These are phyloP conservation scores for Aureobasidium namibiae DNA, from an alignment of 2,329 filamentous ascomycete genomes.

Conservation along the genomic window DNA sequence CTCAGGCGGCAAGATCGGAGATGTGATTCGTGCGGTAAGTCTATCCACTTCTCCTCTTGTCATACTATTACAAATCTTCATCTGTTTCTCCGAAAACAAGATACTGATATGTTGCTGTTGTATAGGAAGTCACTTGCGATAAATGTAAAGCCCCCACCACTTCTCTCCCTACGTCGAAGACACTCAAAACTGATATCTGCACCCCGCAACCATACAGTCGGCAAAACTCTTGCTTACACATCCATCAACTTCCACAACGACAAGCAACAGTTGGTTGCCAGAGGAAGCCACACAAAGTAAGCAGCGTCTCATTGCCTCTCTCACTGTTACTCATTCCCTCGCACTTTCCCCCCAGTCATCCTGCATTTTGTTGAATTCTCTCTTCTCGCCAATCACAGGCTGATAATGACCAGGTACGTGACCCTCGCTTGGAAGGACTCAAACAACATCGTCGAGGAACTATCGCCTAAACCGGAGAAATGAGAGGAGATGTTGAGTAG, in stretches of 20 bases:
- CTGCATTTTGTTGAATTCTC: neutral
- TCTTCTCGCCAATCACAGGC: no score
- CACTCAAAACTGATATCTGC: neutral
- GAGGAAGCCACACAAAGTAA: slow-evolving; percentile 61
- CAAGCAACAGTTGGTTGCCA: slow-evolving; percentile 52
- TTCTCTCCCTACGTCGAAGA: rapidly evolving
- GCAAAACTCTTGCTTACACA: slow-evolving; percentile 58
- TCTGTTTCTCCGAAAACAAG: no score
- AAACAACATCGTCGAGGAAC: slow-evolving; percentile 52
- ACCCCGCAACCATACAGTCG: slow-evolving; percentile 42
- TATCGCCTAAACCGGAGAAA: slow-evolving; percentile 33
- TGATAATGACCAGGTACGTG: slow-evolving; percentile 38
- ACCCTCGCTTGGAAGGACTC: slow-evolving; percentile 54
- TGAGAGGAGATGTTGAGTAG: no score
- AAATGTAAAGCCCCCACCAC: slow-evolving; percentile 41
- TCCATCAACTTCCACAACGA: slow-evolving; percentile 53
- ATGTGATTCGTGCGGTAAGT: slow-evolving; percentile 46
- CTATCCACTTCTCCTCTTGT: slow-evolving; percentile 10
- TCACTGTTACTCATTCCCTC: neutral
- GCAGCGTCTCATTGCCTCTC: slow-evolving; percentile 1
- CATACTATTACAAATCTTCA: no score
- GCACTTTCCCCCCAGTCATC: neutral
- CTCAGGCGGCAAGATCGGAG: slow-evolving; percentile 55
- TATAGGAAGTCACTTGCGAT: slow-evolving; percentile 52
- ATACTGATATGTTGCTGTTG: no score